Percentiles rank a stretch among this genome's conserved stretches.
Conservation (phyloP, 768 basidiomycete species). For the Tubosaeta brunneosetosa region DNA sequence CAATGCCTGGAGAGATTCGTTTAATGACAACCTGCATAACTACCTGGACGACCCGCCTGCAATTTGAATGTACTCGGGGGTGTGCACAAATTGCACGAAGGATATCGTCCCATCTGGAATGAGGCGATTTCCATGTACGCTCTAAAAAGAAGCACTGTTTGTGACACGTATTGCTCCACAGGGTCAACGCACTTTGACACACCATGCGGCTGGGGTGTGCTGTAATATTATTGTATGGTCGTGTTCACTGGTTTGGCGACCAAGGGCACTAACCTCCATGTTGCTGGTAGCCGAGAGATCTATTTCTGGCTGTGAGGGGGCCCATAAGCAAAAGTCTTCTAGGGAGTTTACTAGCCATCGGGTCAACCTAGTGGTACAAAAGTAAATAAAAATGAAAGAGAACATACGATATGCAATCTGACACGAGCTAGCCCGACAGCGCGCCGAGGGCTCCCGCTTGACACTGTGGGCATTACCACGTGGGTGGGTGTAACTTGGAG, state of each 20-base stretch:
- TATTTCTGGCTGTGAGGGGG: slow-evolving; percentile 47
- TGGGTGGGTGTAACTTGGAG: slow-evolving; percentile 37
- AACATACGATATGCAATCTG: slow-evolving; percentile 59
- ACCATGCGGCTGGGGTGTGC: slow-evolving; percentile 53
- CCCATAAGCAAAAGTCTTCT: slow-evolving; percentile 51
- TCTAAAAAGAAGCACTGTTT: slow-evolving; percentile 28
- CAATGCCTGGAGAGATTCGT: slow-evolving; percentile 45
- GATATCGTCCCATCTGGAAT: slow-evolving; percentile 71
- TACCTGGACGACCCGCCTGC: slow-evolving; percentile 40
- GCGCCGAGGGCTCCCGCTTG: slow-evolving; percentile 58
- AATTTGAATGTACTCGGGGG: slow-evolving; percentile 72
- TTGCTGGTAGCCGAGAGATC: slow-evolving; percentile 54
- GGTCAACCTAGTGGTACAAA: background rate
- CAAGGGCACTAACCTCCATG: slow-evolving; percentile 46
- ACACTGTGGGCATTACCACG: slow-evolving; percentile 45
- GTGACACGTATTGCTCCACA: background rate
- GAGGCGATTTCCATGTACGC: slow-evolving; percentile 56
- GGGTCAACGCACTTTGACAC: slow-evolving; percentile 34
- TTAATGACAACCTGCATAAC: slow-evolving; percentile 19
- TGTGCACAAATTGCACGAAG: slow-evolving; percentile 64
- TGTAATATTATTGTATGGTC: slow-evolving; percentile 19
- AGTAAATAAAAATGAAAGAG: background rate
- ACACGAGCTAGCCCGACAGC: slow-evolving; percentile 60
- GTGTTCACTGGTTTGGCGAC: slow-evolving; percentile 4
- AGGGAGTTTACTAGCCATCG: slow-evolving; percentile 47